Evolutionary conservation across 345 rosid species (phyloP).

Genomic region (Diplotaxis tenuifolia): DNA sequence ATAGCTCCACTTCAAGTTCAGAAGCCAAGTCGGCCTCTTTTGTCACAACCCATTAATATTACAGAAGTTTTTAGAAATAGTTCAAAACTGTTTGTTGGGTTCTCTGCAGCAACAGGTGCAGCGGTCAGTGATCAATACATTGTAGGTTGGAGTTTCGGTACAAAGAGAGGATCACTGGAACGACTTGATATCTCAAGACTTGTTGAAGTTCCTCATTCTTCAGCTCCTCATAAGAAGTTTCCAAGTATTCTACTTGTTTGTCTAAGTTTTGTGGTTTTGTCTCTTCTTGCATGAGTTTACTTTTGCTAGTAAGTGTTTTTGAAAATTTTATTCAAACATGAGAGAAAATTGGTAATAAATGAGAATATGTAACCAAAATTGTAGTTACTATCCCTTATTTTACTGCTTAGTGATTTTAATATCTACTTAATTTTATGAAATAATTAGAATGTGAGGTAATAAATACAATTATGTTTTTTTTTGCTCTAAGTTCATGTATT

Average conservation of each 20-base stretch:
- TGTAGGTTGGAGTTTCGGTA: neutral
- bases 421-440: too few species aligned
- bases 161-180: neutral
- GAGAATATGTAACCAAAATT: too few species aligned
- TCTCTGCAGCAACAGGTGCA: neutral
- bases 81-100: neutral
- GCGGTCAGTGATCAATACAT: neutral
- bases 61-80: neutral
- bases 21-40: neutral
- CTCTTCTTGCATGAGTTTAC: neutral
- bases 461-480: neutral
- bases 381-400: too few species aligned
- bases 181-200: neutral
- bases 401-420: too few species aligned
- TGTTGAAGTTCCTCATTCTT: neutral
- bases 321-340: neutral
- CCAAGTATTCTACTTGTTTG: neutral
- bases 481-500: neutral
- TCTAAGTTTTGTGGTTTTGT: neutral
- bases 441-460: too few species aligned
- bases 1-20: neutral
- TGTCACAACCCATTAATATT: neutral
- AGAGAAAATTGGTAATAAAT: neutral
- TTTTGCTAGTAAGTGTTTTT: neutral
- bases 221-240: neutral